Conservation (phyloP, 768 basidiomycete species). For the Suillus ampliporus region DNA sequence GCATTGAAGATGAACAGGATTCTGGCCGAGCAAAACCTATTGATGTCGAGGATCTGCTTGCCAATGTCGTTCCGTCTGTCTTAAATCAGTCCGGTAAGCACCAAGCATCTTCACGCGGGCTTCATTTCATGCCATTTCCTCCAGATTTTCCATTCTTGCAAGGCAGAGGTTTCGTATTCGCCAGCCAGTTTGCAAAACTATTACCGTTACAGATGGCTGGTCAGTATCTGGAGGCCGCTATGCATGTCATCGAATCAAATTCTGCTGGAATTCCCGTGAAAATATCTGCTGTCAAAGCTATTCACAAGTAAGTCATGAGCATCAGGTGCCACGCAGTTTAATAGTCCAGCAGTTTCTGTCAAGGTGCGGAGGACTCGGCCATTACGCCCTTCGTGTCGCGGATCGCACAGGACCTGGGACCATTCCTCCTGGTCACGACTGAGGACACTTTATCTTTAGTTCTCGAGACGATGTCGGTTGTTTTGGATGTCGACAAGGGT, state of each 20-base stretch:
- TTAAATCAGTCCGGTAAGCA: conserved; percentile 70
- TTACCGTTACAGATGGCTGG: conserved; percentile 75
- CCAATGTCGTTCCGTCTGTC: conserved; percentile 79
- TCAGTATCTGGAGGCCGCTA: conserved; percentile 87
- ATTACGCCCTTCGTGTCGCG: conserved; percentile 69
- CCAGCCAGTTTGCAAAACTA: conserved; percentile 82
- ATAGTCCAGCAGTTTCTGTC: conserved; percentile 65
- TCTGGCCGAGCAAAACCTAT: conserved; percentile 68
- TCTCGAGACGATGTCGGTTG: conserved; percentile 82
- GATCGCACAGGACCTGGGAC: conserved; percentile 82
- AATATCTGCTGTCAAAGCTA: conserved; percentile 90
- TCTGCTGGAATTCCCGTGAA: conserved; percentile 87
- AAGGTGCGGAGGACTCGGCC: conserved; percentile 60
- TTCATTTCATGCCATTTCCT: conserved; percentile 9
- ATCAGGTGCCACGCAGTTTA: not conserved
- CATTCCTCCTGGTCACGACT: conserved; percentile 78
- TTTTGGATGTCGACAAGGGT: conserved; percentile 74
- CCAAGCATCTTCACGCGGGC: not conserved
- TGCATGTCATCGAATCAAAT: conserved; percentile 79
- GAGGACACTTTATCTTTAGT: conserved; percentile 91
- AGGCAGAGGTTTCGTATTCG: conserved; percentile 93
- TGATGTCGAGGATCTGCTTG: conserved; percentile 78
- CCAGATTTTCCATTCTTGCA: conserved; percentile 91
- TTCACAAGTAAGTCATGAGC: conserved; percentile 77
- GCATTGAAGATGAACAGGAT: conserved; percentile 76